Evolutionary conservation across 495 filamentous ascomycete species (phyloP).

Genomic region (Penicillium robsamsonii): DNA sequence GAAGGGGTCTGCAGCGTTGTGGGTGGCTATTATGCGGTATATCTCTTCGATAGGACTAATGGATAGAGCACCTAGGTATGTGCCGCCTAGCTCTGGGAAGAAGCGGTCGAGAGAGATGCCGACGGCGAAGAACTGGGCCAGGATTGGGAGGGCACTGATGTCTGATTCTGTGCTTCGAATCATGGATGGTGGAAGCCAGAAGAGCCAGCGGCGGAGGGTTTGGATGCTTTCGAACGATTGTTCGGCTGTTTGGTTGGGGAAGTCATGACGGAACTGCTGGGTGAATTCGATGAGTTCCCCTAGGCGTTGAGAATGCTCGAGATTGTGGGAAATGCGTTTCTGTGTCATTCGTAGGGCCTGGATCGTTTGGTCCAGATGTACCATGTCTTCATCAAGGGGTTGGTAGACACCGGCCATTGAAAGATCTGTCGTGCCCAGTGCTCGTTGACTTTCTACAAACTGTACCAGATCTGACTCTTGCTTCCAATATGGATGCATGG

Average conservation of each 20-base stretch:
- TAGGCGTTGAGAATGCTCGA: constrained; percentile 70
- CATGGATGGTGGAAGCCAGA: constrained; percentile 85
- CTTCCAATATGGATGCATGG: constrained; percentile 86
- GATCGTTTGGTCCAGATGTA: constrained; percentile 57
- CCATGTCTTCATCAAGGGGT: constrained; percentile 59
- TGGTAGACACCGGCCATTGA: constrained; percentile 49
- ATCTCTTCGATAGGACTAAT: constrained; percentile 77
- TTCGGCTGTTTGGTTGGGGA: constrained; percentile 67
- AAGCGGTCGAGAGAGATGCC: constrained; percentile 84
- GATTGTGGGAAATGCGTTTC: constrained; percentile 65
- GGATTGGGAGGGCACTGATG: constrained; percentile 50
- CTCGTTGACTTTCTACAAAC: constrained; percentile 67
- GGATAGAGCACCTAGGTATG: constrained; percentile 77
- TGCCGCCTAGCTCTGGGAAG: constrained; percentile 84
- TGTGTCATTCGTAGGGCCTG: constrained; percentile 63
- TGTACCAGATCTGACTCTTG: constrained; percentile 81
- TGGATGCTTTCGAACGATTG: constrained; percentile 87
- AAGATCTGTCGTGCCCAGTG: constrained; percentile 53
- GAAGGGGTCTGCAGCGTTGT: constrained; percentile 37
- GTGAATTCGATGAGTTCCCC: constrained; percentile 80
- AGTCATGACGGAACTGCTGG: constrained; percentile 70
- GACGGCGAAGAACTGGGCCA: constrained; percentile 88
- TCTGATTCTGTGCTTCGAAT: constrained; percentile 51
- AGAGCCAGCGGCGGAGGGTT: constrained; percentile 84
- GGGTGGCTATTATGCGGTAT: constrained; percentile 50